phyloP scores from a whole-genome alignment of 345 rosid genomes.

The Noccaea bulbosa region DNA sequence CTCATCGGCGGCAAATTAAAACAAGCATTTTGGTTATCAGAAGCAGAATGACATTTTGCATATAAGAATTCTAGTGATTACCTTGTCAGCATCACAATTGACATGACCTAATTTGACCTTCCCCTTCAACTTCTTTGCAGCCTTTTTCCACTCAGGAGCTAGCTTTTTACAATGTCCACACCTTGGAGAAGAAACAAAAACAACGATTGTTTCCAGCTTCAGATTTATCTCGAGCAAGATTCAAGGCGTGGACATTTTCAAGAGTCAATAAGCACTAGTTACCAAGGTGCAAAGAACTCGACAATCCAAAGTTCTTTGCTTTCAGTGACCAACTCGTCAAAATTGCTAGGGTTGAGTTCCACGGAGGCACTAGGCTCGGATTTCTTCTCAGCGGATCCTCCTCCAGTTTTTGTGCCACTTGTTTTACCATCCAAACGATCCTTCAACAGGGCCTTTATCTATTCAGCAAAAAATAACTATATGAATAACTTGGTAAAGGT shows the following conservation, averaged over 20 bases:
- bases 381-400: slow-evolving; percentile 59
- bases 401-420: slow-evolving; percentile 70
- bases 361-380: slow-evolving; percentile 71
- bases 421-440: slow-evolving; percentile 85
- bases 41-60: background rate
- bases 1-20: background rate
- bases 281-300: slow-evolving; percentile 99
- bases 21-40: slow-evolving; percentile 1
- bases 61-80: slow-evolving; percentile 28
- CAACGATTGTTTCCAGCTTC: slow-evolving; percentile 17
- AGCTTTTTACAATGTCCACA: slow-evolving; percentile 96
- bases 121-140: slow-evolving; percentile 84
- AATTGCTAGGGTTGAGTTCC: slow-evolving; percentile 76
- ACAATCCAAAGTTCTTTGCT: slow-evolving; percentile 96
- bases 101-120: slow-evolving; percentile 96
- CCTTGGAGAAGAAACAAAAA: slow-evolving; percentile 48
- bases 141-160: slow-evolving; percentile 98
- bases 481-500: background rate
- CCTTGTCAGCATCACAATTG: slow-evolving; percentile 90
- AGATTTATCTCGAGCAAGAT: background rate
- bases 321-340: slow-evolving; percentile 82
- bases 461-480: slow-evolving; percentile 33
- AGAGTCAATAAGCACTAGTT: slow-evolving; percentile 33
- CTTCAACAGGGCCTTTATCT: slow-evolving; percentile 79
- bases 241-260: slow-evolving; percentile 8